Percentiles rank a stretch among this genome's conserved stretches.
Conservation (phyloP, 306 rosid species). For the Crataegus laevigata region DNA sequence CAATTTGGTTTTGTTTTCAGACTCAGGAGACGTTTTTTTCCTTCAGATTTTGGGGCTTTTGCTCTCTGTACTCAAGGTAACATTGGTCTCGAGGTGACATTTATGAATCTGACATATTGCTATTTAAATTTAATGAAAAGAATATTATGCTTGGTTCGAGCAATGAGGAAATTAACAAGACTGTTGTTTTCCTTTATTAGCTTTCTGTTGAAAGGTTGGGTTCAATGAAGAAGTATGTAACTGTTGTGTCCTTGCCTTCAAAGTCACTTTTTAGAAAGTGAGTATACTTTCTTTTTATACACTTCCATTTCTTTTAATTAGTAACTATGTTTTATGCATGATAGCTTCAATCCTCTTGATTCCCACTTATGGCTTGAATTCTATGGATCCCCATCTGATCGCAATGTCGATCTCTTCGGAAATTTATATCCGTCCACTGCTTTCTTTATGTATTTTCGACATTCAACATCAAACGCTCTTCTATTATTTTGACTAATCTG, state of each 20-base stretch:
- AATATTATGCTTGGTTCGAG: too few relatives aligned
- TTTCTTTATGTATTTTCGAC: neutral
- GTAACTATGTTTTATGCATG: slow-evolving; percentile 6
- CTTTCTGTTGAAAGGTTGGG: too few relatives aligned
- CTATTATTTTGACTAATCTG: neutral
- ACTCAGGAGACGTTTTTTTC: too few relatives aligned
- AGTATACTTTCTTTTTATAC: neutral
- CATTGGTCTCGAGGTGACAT: too few relatives aligned
- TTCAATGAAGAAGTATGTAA: slow-evolving; percentile 2
- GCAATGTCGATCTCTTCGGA: slow-evolving; percentile 66
- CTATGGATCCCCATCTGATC: slow-evolving; percentile 73
- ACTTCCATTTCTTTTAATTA: too few relatives aligned
- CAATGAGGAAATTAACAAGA: too few relatives aligned
- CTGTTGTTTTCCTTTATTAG: too few relatives aligned
- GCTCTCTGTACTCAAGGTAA: too few relatives aligned
- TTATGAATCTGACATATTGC: too few relatives aligned
- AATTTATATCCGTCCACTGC: slow-evolving; percentile 37
- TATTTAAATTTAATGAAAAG: too few relatives aligned
- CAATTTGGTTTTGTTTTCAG: too few relatives aligned
- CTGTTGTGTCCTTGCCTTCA: slow-evolving; percentile 76
- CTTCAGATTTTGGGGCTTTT: too few relatives aligned
- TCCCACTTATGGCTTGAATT: slow-evolving; percentile 89
- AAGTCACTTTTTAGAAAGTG: slow-evolving; percentile 93
- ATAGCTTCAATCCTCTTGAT: slow-evolving; percentile 86
- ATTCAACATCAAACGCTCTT: neutral